Base-by-base conservation (phyloP, 306 rosid species). In the Dalbergia cochinchinensis region DNA sequence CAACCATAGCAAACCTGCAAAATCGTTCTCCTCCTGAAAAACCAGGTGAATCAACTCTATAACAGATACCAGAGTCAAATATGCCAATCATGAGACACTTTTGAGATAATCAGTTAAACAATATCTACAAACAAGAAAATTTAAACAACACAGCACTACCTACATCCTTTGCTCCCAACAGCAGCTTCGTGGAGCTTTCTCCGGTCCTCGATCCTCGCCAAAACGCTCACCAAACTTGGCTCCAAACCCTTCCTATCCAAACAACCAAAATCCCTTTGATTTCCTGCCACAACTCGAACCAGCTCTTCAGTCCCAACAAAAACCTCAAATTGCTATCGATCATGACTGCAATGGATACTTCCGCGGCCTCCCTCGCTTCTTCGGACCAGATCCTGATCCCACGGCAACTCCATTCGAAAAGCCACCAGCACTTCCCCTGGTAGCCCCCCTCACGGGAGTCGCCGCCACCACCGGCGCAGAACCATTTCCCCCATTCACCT, bases 321-420 rank as follows among this genome's bases (percentile, higher is more conserved):
- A 67, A 13, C 14, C 68, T 39, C 16, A 13, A 44, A 62, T 5
- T 18, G 8, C 31, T 73, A 65, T 16, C 45, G 4, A 8, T 58
- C 82, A 73, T 0, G 78, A 69, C 1, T 6, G 42, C 78, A 44
- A 48, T 0, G 84, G 80, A 82, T 78, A 14, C 81, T 90, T 91
- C 85, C 92, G 83, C 1, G 97, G 96, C 89, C 97, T 87, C 8
- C 98, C 98, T 66, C 96, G 83, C 85, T 88, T 94, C 90, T 18
- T 80, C 13, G 58, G 69, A 12, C 20, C 69, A 8, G 76, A 2
- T 67, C 73, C 63, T 20, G 72, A 8, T 13, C 0, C 47, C 37
- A 63, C 15, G 37, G 54, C 67, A 50, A 67, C 67, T 48, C 89
- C 94, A 74, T 78, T 82, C 6, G 55, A 0, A 11, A 63, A 69